Evolutionary conservation across 345 rosid species (phyloP).

Genomic region (Durio zibethinus): DNA sequence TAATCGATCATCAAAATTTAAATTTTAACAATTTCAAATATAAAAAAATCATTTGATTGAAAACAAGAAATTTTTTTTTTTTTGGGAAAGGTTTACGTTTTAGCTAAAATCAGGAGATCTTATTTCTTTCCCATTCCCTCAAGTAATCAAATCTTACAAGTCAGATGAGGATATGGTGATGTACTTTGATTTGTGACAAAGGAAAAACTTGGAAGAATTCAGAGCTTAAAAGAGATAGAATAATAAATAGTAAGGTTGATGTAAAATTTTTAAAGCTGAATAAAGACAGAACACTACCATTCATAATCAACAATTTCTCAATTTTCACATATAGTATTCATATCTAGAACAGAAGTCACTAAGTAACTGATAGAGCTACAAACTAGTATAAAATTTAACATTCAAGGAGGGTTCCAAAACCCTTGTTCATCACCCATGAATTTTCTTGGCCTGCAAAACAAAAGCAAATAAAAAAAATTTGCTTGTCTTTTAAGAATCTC

Average conservation of each 20-base stretch:
- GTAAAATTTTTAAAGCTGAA: neutral
- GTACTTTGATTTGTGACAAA: neutral
- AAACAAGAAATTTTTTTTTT: neutral
- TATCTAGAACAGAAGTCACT: neutral
- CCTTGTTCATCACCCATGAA: slow-evolving; percentile 9
- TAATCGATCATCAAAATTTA: neutral
- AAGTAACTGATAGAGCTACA: neutral
- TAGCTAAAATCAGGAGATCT: neutral
- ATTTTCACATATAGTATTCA: neutral
- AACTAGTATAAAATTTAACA: neutral
- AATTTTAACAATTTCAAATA: too few species aligned
- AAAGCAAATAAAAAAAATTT: neutral
- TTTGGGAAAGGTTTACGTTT: too few species aligned
- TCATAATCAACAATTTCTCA: neutral
- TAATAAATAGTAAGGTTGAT: neutral
- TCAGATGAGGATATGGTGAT: neutral
- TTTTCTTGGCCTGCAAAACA: slow-evolving; percentile 9
- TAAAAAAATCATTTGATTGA: too few species aligned
- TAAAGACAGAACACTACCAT: neutral
- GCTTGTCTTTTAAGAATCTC: neutral
- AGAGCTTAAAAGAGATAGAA: neutral
- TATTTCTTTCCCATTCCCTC: neutral
- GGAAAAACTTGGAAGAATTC: neutral
- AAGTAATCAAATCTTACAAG: neutral
- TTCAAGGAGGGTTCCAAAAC: neutral